Base-by-base conservation (phyloP, 257 asterid species). In the Penstemon barbatus region DNA sequence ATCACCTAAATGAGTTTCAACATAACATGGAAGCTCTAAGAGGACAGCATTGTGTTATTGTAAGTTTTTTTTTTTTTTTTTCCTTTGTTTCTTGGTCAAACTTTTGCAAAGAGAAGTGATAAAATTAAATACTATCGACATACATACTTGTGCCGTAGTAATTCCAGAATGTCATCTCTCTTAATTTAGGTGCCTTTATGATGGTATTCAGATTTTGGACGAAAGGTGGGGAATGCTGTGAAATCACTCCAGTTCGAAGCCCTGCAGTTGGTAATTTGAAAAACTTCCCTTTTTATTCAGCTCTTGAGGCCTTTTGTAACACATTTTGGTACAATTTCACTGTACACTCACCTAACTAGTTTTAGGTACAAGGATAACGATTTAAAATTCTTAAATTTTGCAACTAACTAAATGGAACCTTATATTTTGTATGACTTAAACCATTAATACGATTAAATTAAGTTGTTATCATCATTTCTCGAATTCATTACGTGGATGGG, bases 1-100 rank as follows among this genome's bases (percentile, higher is more conserved):
- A 43, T 49, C 43, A 13, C 58, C 56, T 45, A 48, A 70, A 72
- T 72, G 54, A 74, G 54, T 59, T 41, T 53, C 63, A 10, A 37
- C 45, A 42, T 68, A 69, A 74, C 12, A 65, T 61, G 68, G 57
- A 64, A 57, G 65, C 62, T 43, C 44, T 11, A 56, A 25, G 70
- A 73, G 77, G 68, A 57, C 49, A 33, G 48, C 40, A 6, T 25
- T 42, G 37, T n/a, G 52, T 52, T 60, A 48, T 39, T 64, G 80
- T 70, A 71, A 72, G 76, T 56, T 46, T 19, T 37, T 39, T 58
- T 19, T 57, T 36, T 25, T 25, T 25, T 25, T 25, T 25, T 25
- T 25, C 2, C 2, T 25, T 25, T 2, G 33, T 2, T 25, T 25
- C 33, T 25, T 25, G 33, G 33, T 25, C 33, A 25, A 25, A 25